Base-by-base conservation (phyloP, 257 asterid species). In the Apocynum venetum region DNA sequence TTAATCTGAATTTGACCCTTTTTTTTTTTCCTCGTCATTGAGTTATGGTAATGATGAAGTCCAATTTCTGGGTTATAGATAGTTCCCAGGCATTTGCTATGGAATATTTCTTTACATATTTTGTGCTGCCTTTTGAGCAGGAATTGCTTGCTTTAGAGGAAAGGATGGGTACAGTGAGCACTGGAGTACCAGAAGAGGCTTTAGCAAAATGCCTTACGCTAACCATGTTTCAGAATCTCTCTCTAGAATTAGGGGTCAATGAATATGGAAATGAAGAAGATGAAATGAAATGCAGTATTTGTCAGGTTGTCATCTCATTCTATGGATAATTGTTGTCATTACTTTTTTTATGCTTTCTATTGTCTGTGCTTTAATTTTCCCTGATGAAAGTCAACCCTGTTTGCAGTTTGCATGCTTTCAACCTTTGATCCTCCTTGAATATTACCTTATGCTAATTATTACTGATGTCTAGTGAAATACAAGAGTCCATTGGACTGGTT, bases 111-210 rank as follows among this genome's bases (percentile, higher is more conserved):
- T 17, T 36, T 46, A 55, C 4, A 40, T 41, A 69, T 43, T 14
- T 56, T 49, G 17, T 12, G 43, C 59, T 48, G 14, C 51, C 44
- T 48, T 46, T 20, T 72, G 31, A 71, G 80, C 89, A 95, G 99
- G 99, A 95, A 79, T 84, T 95, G 82, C 87, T 95, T 82, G 97
- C 96, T 82, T 86, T 95, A 41, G 99, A 87, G 86, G 99, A 95
- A 75, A 89, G 89, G 78, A 95, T 95, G 94, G 99, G 99, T 66
- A 85, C 89, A 1, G 98, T 95, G 67, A 93, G 98, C 84, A 95
- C 98, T 0, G 94, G 98, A 4, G 88, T 95, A 67, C 79, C 99
- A 1, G 94, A 91, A 66, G 99, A 91, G 77, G 90, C 91, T 73
- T 53, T 93, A 75, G 82, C 91, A 3, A 90, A 89, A 80, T 91